Base-by-base conservation (phyloP, 2,329 filamentous ascomycete genomes). In the Aspergillus hortae region DNA sequence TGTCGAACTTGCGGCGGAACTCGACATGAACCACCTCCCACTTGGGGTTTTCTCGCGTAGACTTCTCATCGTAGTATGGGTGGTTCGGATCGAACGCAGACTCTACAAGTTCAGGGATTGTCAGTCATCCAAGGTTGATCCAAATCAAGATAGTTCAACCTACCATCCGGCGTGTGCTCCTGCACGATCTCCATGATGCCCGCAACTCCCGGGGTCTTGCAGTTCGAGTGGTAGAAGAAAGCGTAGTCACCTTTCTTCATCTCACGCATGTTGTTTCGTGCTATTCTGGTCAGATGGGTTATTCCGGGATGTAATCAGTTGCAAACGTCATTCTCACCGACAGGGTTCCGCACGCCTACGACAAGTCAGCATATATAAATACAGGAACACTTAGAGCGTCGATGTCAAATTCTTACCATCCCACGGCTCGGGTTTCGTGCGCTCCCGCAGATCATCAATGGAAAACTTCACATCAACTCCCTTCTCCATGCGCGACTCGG, bases 171-270 rank as follows among this genome's bases (percentile, higher is more conserved):
- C 2, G 87, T 86, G 59, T 90, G 88, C 67, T 96, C 92, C 58
- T 83, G 80, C 14, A 95, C 91, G 56, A 99, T 88, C 64, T 94
- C 88, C 88, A 96, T 92, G 15, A 87, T 83, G 1, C 92, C 92
- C 1, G 87, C 90, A 44, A 97, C 90, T 2, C 89, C 92, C 0
- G 92, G 91, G 21, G 87, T 82, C 68, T 95, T 95, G 73, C 89
- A 94, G 64, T 94, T 95, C 44, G 89, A 95, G 72, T 96, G 92
- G 68, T 97, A 97, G 75, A 99, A 97, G 75, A 99, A 97, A 23
- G 91, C 92, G 30, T 92, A 79, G 66, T 99, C 94, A 46, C 92
- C 92, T 51, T 86, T 85, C 62, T 89, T 91, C 94, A 99, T 99
- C 7, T 85, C 83, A 27, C 89, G 84, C 74, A 99, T 86, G 67